These are phyloP conservation scores for Verticillium isaacii DNA, from an alignment of 2,329 filamentous ascomycete genomes.

Conservation along the genomic window DNA sequence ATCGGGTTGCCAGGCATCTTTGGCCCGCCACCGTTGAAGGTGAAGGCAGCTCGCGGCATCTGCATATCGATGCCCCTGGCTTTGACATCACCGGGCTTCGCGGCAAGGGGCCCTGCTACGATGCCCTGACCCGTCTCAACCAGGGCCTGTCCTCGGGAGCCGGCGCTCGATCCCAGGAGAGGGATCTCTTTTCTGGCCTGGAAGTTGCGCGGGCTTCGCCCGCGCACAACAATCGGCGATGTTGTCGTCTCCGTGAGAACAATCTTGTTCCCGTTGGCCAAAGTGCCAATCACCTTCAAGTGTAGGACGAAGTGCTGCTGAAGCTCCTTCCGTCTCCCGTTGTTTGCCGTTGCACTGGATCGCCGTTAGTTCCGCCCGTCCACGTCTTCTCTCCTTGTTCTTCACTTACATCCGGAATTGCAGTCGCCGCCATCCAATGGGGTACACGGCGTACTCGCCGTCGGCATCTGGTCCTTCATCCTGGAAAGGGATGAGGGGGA, in stretches of 20 bases:
- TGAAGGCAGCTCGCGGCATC: conserved; percentile 52
- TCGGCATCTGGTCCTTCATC: conserved; percentile 58
- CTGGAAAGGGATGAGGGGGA: conserved; percentile 67
- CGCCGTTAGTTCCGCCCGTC: background rate
- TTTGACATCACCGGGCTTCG: conserved; percentile 52
- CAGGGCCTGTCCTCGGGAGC: conserved; percentile 70
- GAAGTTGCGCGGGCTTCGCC: conserved; percentile 90
- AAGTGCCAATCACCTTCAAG: conserved; percentile 77
- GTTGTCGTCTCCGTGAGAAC: conserved; percentile 81
- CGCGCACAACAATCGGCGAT: conserved; percentile 87
- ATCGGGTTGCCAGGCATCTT: conserved; percentile 51
- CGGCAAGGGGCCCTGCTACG: conserved; percentile 50
- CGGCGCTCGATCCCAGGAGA: conserved; percentile 70
- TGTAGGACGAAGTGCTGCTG: conserved; percentile 94
- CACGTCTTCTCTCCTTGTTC: background rate
- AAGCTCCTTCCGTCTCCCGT: conserved; percentile 87
- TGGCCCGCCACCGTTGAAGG: conserved; percentile 45
- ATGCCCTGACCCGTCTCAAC: conserved; percentile 60
- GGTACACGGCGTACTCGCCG: conserved; percentile 83
- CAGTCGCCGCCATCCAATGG: conserved; percentile 88
- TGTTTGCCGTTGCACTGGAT: conserved; percentile 83
- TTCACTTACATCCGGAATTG: conserved; percentile 74
- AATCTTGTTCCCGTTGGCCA: conserved; percentile 78
- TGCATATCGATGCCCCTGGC: conserved; percentile 48
- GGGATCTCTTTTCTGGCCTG: conserved; percentile 91